Conservation (phyloP, 768 basidiomycete genomes). For the Termitomyces sp. region DNA sequence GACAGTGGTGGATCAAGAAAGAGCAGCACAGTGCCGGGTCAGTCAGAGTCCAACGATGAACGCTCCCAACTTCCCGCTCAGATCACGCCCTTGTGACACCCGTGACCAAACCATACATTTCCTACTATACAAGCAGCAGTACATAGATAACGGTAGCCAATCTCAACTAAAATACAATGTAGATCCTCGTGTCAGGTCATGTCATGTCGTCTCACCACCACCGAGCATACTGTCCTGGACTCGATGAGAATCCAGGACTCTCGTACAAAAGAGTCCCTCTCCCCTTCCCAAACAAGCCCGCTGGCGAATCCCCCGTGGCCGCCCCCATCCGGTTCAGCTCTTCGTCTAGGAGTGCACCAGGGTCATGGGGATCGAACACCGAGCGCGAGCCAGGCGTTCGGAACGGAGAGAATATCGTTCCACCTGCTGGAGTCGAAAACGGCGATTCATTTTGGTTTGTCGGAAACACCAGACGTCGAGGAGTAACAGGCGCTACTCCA, state of each 20-base stretch:
- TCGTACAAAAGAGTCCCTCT: constrained; percentile 58
- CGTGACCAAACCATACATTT: constrained; percentile 2
- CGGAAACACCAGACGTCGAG: constrained; percentile 33
- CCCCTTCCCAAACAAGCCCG: constrained; percentile 59
- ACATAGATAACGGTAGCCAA: neutral
- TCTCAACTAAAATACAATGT: neutral
- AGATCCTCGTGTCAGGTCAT: neutral
- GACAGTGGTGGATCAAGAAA: neutral
- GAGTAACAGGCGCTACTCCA: constrained; percentile 29
- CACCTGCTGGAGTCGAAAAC: constrained; percentile 31
- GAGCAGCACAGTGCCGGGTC: neutral
- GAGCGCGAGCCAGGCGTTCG: constrained; percentile 45
- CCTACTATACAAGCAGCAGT: neutral
- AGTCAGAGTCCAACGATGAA: neutral
- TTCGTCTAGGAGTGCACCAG: constrained; percentile 62
- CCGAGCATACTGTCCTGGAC: constrained; percentile 48
- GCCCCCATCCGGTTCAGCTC: constrained; percentile 56
- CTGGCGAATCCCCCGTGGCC: constrained; percentile 50
- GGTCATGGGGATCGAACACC: constrained; percentile 71
- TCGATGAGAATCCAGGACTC: constrained; percentile 57
- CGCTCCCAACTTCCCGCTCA: constrained; percentile 9
- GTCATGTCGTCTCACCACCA: constrained; percentile 37
- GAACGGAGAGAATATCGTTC: constrained; percentile 31
- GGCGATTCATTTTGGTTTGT: constrained; percentile 32
- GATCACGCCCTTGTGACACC: constrained; percentile 12